Evolutionary conservation across 768 basidiomycete genomes (phyloP).

Genomic region (Leccinum sublutescens): DNA sequence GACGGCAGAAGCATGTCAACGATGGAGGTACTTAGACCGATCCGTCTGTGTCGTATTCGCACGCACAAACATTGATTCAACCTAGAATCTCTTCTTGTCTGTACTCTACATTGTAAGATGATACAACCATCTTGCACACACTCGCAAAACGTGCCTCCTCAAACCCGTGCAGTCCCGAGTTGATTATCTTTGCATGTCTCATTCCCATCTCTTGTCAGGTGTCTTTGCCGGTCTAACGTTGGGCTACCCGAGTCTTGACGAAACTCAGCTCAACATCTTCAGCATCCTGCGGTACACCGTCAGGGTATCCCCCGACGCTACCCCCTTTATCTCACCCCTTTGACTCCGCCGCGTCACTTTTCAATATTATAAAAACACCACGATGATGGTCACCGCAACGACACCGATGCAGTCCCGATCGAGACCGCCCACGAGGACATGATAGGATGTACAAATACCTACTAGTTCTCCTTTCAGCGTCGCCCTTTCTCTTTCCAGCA

Average conservation of each 20-base stretch:
- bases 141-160: conserved; percentile 33
- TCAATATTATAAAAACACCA: no score
- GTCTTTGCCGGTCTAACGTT: conserved; percentile 90
- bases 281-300: conserved; percentile 82
- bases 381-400: no score
- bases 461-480: no score
- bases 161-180: conserved; percentile 22
- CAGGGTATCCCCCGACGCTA: conserved; percentile 26
- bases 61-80: no score
- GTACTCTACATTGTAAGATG: conserved; percentile 24
- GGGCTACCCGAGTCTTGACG: conserved; percentile 91
- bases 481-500: no score
- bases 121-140: conserved; percentile 20
- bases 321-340: conserved; percentile 1
- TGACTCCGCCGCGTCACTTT: no score
- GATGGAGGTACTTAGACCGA: no score
- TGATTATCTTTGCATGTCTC: conserved; percentile 43
- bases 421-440: no score
- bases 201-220: conserved; percentile 56
- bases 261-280: conserved; percentile 86
- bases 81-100: conserved; percentile 33
- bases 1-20: conserved; percentile 43
- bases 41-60: no score
- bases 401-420: no score
- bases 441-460: no score